Evolutionary conservation across 306 rosid species (phyloP).

Genomic region (Fragaria nilgerrensis): DNA sequence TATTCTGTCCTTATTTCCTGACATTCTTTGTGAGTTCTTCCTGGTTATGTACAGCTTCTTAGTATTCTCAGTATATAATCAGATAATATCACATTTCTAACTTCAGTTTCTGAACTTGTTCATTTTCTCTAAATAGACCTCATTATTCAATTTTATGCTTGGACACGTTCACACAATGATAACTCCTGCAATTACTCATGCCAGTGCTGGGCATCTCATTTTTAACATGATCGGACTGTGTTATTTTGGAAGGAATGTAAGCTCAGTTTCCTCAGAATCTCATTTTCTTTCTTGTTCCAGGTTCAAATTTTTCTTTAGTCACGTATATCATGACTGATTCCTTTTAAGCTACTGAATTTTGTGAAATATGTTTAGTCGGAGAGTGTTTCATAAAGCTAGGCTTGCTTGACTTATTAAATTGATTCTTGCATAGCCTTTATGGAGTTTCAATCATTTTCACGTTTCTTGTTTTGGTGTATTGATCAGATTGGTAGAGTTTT

Average conservation of each 20-base stretch:
- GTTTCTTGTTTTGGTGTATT: slow-evolving; percentile 14
- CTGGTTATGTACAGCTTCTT: not conserved
- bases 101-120: not conserved
- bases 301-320: not conserved
- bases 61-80: slow-evolving; percentile 16
- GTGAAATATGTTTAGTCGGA: not conserved
- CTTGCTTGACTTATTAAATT: not conserved
- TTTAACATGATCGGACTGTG: slow-evolving; percentile 82
- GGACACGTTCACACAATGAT: slow-evolving; percentile 80
- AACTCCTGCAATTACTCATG: slow-evolving; percentile 83
- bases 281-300: not conserved
- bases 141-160: slow-evolving; percentile 53
- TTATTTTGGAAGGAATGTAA: slow-evolving; percentile 75
- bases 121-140: slow-evolving; percentile 48
- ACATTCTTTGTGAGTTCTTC: not conserved
- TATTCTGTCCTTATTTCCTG: slow-evolving; percentile 16
- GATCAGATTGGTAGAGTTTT: slow-evolving; percentile 61
- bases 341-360: not conserved
- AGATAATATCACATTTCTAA: slow-evolving; percentile 18
- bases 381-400: not conserved
- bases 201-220: slow-evolving; percentile 42
- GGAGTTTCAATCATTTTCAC: not conserved
- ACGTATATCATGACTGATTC: not conserved
- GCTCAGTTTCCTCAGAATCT: slow-evolving; percentile 33
- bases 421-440: not conserved